These are phyloP conservation scores for Basidiobolus meristosporus DNA, from an alignment of 371 early-diverging fungal genomes.

Conservation along the genomic window DNA sequence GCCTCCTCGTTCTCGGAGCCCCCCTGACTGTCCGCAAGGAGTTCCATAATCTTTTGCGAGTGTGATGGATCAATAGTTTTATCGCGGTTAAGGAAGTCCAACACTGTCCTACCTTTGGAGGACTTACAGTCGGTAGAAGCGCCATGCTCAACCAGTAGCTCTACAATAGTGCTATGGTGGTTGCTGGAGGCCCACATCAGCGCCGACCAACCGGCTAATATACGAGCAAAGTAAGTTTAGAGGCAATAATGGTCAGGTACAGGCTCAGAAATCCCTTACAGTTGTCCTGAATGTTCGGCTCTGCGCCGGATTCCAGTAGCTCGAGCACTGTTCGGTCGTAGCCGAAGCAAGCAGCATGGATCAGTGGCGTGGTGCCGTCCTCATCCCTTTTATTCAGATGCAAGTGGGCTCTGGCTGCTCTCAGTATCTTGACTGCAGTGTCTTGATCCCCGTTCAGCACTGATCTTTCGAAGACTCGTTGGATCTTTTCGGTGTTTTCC, in stretches of 20 bases:
- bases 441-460: constrained; percentile 28
- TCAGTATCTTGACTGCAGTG: constrained; percentile 21
- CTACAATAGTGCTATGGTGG: constrained; percentile 51
- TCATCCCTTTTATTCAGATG: constrained; percentile 64
- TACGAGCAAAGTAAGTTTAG: no score
- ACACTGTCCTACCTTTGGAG: constrained; percentile 55
- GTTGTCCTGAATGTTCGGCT: constrained; percentile 54
- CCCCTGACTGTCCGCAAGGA: constrained; percentile 9
- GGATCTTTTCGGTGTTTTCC: no score
- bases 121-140: constrained; percentile 51
- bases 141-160: constrained; percentile 52
- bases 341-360: constrained; percentile 79
- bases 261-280: constrained; percentile 17
- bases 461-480: no score
- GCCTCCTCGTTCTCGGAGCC: background rate
- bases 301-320: constrained; percentile 52
- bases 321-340: constrained; percentile 38
- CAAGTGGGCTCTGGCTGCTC: constrained; percentile 28
- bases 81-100: constrained; percentile 34
- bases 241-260: no score
- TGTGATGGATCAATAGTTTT: constrained; percentile 14
- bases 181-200: constrained; percentile 89
- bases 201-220: constrained; percentile 83
- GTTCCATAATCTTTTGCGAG: constrained; percentile 30
- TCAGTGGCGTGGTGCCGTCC: constrained; percentile 66